Conservation (phyloP, 306 rosid genomes). For the Gynostemma pentaphyllum region DNA sequence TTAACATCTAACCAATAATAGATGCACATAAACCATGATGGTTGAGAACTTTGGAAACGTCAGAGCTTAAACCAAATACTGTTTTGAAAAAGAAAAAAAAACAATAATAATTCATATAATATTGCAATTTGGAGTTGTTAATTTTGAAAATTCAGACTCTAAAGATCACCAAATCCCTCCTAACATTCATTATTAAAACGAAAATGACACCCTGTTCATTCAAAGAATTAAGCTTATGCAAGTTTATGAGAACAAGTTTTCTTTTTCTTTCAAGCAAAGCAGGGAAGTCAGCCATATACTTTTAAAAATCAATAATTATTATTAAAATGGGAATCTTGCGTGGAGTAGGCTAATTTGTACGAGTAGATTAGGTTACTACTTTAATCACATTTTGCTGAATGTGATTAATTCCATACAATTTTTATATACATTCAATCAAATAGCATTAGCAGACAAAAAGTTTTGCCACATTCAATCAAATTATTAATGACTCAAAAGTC, state of each 20-base stretch:
- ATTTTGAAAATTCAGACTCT: constrained; percentile 17
- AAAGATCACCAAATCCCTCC: constrained; percentile 49
- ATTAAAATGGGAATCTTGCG: constrained; percentile 1
- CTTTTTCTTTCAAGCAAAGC: background rate
- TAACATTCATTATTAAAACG: constrained; percentile 27
- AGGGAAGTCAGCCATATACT: background rate
- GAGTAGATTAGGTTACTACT: background rate
- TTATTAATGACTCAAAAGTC: background rate
- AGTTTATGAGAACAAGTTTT: constrained; percentile 4
- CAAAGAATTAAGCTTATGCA: constrained; percentile 15
- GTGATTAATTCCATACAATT: constrained; percentile 9
- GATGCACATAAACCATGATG: constrained; percentile 13
- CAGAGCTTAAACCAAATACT: background rate
- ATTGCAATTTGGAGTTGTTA: constrained; percentile 29
- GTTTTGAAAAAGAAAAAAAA: background rate
- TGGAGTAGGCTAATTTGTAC: constrained; percentile 6
- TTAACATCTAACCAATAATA: constrained; percentile 25
- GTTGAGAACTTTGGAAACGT: constrained; percentile 42
- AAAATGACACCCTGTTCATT: constrained; percentile 23
- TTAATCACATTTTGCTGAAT: constrained; percentile 1
- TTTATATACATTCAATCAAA: background rate
- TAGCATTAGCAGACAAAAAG: background rate
- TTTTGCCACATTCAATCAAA: background rate
- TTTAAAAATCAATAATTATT: background rate
- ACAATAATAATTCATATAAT: background rate